Conservation (phyloP, 495 filamentous ascomycete genomes). For the Chaetomidium leptoderma region DNA sequence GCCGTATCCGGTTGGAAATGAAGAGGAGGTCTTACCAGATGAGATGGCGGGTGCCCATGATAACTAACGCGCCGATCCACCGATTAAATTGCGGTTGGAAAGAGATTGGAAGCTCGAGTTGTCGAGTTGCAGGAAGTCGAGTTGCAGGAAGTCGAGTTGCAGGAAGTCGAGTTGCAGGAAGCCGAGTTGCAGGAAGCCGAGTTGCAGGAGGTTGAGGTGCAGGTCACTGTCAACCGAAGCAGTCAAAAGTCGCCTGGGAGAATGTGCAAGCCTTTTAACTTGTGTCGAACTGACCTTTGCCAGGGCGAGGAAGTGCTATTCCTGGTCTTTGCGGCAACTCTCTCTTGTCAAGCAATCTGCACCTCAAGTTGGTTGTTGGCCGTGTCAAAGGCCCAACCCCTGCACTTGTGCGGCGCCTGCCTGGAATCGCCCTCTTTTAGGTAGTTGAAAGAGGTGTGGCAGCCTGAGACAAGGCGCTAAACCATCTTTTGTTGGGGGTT, state of each 20-base stretch:
- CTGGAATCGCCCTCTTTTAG: background rate
- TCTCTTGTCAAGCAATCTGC: background rate
- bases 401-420: constrained; percentile 3
- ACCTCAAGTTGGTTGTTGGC: background rate
- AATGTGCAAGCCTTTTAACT: background rate
- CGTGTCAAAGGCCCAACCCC: background rate
- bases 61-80: background rate
- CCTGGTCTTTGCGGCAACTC: too few relatives aligned
- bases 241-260: too few relatives aligned
- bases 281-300: background rate
- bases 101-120: too few relatives aligned
- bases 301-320: background rate
- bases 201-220: background rate
- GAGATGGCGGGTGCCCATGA: constrained; percentile 18
- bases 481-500: background rate
- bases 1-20: background rate
- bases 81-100: background rate
- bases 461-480: background rate
- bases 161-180: background rate
- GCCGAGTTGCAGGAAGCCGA: background rate
- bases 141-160: background rate
- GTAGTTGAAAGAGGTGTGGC: background rate
- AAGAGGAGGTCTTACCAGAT: constrained; percentile 9
- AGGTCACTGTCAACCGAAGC: background rate
- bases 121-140: too few relatives aligned